phyloP scores from a whole-genome alignment of 2,329 filamentous ascomycete species.

The Byssoonygena ceratinophila region DNA sequence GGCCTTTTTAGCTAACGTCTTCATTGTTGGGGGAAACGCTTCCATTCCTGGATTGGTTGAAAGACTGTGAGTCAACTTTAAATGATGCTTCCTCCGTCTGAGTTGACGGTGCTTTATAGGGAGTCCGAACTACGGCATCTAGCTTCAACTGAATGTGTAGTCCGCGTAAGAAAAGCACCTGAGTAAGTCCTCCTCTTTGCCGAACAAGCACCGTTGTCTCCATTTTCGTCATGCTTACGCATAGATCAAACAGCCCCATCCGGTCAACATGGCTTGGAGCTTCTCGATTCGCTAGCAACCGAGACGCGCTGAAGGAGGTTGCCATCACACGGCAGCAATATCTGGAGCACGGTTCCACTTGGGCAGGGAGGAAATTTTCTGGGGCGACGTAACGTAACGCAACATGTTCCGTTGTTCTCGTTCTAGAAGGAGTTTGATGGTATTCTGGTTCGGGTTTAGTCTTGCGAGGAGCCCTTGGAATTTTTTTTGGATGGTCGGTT shows the following conservation, averaged over 20 bases:
- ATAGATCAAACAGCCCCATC: conserved; percentile 46
- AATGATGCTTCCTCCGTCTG: background rate
- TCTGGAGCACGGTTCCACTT: conserved; percentile 67
- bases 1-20: conserved; percentile 70
- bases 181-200: conserved; percentile 39
- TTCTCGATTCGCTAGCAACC: conserved; percentile 62
- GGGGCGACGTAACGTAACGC: background rate
- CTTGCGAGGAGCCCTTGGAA: background rate
- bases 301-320: conserved; percentile 52
- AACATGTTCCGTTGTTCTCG: background rate
- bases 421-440: background rate
- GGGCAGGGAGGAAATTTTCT: conserved; percentile 63
- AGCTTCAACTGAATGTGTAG: conserved; percentile 64
- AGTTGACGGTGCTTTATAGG: conserved; percentile 25
- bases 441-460: too few relatives aligned
- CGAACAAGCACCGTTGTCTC: background rate
- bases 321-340: conserved; percentile 84
- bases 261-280: conserved; percentile 77
- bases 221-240: conserved; percentile 3
- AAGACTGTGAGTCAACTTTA: conserved; percentile 46
- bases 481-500: background rate
- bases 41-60: conserved; percentile 71
- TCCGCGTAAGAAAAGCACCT: conserved; percentile 58
- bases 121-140: conserved; percentile 60
- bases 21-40: conserved; percentile 80